Evolutionary conservation across 805 yeast genomes (phyloP).

Genomic region (Geotrichum ghanense): DNA sequence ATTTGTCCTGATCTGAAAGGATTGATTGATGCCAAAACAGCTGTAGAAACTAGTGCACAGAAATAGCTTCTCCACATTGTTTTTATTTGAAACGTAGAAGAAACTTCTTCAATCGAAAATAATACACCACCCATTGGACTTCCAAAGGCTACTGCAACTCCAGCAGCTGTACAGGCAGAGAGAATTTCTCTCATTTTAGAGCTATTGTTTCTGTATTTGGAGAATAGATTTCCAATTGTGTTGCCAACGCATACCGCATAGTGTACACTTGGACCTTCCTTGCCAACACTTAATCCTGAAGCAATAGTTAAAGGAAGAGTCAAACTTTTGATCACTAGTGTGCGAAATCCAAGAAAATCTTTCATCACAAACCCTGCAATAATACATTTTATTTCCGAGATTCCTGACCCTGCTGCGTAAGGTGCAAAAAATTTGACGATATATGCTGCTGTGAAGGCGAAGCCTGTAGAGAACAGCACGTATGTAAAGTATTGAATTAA

Average conservation of each 20-base stretch:
- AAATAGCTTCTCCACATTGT: conserved; percentile 89
- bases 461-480: conserved; percentile 43
- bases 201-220: conserved; percentile 26
- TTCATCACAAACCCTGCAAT: conserved; percentile 78
- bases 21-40: conserved; percentile 66
- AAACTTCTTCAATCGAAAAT: conserved; percentile 85
- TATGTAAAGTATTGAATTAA: conserved; percentile 43
- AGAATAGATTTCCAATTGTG: conserved; percentile 48
- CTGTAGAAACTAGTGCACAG: conserved; percentile 80
- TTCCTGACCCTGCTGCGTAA: conserved; percentile 94
- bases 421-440: conserved; percentile 69
- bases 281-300: conserved; percentile 87
- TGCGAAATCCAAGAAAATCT: conserved; percentile 64
- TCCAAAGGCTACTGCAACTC: conserved; percentile 97
- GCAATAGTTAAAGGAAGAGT: conserved; percentile 87
- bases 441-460: conserved; percentile 55
- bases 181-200: conserved; percentile 42
- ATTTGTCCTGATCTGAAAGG: conserved; percentile 94
- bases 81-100: conserved; percentile 57
- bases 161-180: conserved; percentile 92
- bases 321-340: conserved; percentile 62
- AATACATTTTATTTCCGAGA: conserved; percentile 90
- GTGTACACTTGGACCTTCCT: conserved; percentile 97
- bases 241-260: conserved; percentile 96
- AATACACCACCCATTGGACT: conserved; percentile 96